Percentiles rank a stretch among this genome's conserved stretches.
These are phyloP conservation scores for Entonaema liquescens DNA, from an alignment of 495 filamentous ascomycete genomes.

Conservation along the genomic window DNA sequence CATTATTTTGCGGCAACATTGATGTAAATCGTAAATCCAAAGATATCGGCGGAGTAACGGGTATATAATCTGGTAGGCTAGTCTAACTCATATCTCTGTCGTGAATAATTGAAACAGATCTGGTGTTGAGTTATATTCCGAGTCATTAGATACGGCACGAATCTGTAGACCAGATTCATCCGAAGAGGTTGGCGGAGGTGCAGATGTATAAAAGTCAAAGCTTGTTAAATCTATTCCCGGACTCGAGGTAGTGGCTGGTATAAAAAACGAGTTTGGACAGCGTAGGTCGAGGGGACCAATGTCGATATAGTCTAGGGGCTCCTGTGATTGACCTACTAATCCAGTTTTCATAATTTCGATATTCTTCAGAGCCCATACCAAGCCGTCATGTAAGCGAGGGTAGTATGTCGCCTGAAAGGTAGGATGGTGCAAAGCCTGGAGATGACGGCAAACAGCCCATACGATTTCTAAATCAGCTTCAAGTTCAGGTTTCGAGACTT, in stretches of 20 bases:
- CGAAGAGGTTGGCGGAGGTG: not conserved
- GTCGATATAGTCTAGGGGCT: not conserved
- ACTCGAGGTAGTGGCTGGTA: not conserved
- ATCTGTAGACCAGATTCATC: not conserved
- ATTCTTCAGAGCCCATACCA: not conserved
- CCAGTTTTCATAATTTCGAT: slow-evolving; percentile 3
- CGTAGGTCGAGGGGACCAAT: not conserved
- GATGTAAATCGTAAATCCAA: no score
- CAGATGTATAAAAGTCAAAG: not conserved
- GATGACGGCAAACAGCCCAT: not conserved
- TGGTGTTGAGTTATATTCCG: not conserved
- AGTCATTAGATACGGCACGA: not conserved
- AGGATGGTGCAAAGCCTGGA: not conserved
- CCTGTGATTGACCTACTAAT: not conserved
- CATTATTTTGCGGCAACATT: no score
- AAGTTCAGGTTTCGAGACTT: not conserved
- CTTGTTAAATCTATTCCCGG: not conserved
- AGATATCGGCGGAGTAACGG: no score
- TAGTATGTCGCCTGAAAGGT: not conserved
- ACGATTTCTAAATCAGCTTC: not conserved
- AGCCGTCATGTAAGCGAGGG: not conserved
- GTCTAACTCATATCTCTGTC: not conserved
- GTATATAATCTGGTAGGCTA: no score
- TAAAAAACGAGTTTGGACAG: not conserved
- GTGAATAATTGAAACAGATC: slow-evolving; percentile 1